Conservation (phyloP, 257 asterid species). For the Gynochthodes officinalis region DNA sequence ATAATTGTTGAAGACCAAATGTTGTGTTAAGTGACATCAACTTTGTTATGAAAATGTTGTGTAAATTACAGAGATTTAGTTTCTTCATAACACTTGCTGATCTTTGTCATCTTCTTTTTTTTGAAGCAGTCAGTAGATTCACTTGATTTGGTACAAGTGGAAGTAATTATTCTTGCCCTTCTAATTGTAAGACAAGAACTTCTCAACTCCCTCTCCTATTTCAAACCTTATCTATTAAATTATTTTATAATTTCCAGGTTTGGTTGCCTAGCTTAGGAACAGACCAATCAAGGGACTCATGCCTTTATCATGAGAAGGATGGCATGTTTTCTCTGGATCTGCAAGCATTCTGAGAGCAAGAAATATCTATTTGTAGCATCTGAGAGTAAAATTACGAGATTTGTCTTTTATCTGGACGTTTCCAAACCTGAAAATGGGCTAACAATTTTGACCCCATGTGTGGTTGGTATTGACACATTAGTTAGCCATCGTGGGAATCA, state of each 20-base stretch:
- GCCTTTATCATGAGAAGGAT: slow-evolving; percentile 92
- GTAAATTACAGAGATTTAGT: neutral
- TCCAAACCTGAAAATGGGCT: slow-evolving; percentile 67
- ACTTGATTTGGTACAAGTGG: neutral
- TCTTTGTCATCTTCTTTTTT: neutral
- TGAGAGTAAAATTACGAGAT: slow-evolving; percentile 82
- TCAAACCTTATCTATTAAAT: slow-evolving; percentile 5
- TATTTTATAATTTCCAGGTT: slow-evolving; percentile 44
- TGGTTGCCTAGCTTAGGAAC: slow-evolving; percentile 83
- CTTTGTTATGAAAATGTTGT: no score
- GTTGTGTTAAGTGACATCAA: no score
- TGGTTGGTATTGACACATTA: slow-evolving; percentile 73
- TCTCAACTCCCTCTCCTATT: neutral
- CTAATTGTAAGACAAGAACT: neutral
- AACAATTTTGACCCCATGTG: slow-evolving; percentile 58
- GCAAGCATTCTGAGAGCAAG: slow-evolving; percentile 88
- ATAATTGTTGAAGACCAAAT: neutral
- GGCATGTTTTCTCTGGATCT: slow-evolving; percentile 73
- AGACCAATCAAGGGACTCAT: slow-evolving; percentile 63
- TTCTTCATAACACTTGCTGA: neutral
- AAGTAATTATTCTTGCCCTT: neutral
- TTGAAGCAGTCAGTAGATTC: neutral
- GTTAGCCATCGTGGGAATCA: slow-evolving; percentile 94
- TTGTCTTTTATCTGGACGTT: slow-evolving; percentile 70
- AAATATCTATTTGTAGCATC: slow-evolving; percentile 70